A percentile compares a stretch with the other conserved stretches of the same genome.
phyloP scores from a whole-genome alignment of 371 early-diverging fungal genomes.

The Haplosporangium sp. region DNA sequence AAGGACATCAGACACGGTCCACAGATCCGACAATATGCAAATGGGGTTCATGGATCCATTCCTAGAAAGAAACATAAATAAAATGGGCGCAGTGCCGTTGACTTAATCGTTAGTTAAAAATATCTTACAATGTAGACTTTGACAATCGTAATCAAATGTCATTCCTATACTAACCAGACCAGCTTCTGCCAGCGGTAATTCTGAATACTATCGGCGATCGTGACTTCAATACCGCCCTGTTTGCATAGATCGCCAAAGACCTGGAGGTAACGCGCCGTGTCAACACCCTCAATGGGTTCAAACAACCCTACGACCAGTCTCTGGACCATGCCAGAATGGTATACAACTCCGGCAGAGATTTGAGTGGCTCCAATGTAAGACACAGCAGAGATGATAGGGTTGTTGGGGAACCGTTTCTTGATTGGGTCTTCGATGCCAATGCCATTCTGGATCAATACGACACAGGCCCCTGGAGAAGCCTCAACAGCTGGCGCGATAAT shows the following conservation, averaged over 20 bases:
- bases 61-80: constrained; percentile 35
- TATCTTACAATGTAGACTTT: neutral
- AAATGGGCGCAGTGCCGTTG: neutral
- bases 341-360: constrained; percentile 67
- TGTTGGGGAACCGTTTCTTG: constrained; percentile 69
- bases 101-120: neutral
- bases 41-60: constrained; percentile 85
- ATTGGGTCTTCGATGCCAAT: constrained; percentile 82
- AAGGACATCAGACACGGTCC: constrained; percentile 71
- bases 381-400: constrained; percentile 77
- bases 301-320: constrained; percentile 57
- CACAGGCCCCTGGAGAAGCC: constrained; percentile 62
- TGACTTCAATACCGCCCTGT: constrained; percentile 64
- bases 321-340: constrained; percentile 54
- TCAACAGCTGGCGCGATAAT: constrained; percentile 74
- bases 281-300: constrained; percentile 40
- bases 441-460: constrained; percentile 90
- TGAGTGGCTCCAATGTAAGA: constrained; percentile 83
- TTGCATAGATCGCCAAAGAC: constrained; percentile 32
- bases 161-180: constrained; percentile 67
- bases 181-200: constrained; percentile 84
- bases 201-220: constrained; percentile 71
- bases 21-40: constrained; percentile 74
- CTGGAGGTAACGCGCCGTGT: constrained; percentile 10
- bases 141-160: neutral